A percentile compares a stretch with the other conserved stretches of the same genome.
Evolutionary conservation across 139 green algal species (phyloP).

Genomic region (Micractinium conductrix): DNA sequence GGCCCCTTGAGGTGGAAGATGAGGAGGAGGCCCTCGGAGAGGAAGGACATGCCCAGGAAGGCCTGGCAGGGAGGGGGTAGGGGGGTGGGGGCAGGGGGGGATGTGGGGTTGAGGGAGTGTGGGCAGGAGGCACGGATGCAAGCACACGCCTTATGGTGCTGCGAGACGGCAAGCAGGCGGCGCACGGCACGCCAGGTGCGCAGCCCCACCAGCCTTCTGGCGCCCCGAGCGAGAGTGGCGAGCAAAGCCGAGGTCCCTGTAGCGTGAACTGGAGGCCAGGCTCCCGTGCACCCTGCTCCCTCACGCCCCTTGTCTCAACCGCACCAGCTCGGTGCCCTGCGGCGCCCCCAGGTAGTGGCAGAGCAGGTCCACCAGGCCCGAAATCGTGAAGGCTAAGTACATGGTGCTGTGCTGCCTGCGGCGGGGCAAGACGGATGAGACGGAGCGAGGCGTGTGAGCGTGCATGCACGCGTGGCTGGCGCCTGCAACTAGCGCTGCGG

Average conservation of each 20-base stretch:
- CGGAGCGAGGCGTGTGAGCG: too few species aligned
- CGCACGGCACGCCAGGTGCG: too few species aligned
- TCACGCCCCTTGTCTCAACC: neutral
- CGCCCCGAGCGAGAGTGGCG: too few species aligned
- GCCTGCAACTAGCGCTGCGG: too few species aligned
- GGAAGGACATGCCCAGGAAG: constrained; percentile 63
- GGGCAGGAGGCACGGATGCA: too few species aligned
- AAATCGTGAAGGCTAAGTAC: constrained; percentile 54
- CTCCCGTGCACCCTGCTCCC: neutral
- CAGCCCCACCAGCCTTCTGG: too few species aligned
- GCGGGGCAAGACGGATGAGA: too few species aligned
- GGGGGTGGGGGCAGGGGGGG: neutral
- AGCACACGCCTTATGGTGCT: too few species aligned
- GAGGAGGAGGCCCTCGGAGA: constrained; percentile 69
- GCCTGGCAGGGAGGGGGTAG: constrained; percentile 40
- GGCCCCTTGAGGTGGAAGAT: constrained; percentile 75
- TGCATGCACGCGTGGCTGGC: too few species aligned
- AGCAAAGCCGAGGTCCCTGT: too few species aligned
- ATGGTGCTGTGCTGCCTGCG: constrained; percentile 68
- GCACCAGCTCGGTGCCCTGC: constrained; percentile 46
- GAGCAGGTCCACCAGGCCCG: constrained; percentile 59
- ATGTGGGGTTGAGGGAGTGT: neutral
- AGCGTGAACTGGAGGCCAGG: too few species aligned
- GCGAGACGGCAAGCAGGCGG: too few species aligned
- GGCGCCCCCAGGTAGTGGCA: constrained; percentile 40